Conservation (phyloP, 1,284 basidiomycete species). For the Cutaneotrichosporon sp. region DNA sequence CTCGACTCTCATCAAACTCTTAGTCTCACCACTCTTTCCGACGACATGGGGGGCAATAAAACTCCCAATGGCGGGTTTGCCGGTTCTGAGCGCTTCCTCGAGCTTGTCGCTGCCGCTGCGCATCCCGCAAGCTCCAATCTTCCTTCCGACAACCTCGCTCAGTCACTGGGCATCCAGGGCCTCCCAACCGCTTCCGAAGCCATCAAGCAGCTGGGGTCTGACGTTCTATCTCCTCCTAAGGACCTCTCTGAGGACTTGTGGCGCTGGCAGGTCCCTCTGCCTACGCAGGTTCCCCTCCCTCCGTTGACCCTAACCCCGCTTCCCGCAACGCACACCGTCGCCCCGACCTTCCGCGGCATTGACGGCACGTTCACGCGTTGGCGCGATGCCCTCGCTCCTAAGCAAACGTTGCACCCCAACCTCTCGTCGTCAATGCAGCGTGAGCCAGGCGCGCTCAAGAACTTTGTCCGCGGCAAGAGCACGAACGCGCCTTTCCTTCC, state of each 20-base stretch:
- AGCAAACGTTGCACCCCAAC: constrained; percentile 59
- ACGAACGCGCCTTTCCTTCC: constrained; percentile 89
- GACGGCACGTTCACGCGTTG: constrained; percentile 77
- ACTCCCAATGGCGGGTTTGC: neutral
- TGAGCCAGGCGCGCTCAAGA: constrained; percentile 70
- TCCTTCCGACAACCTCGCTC: constrained; percentile 37
- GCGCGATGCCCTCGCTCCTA: constrained; percentile 60
- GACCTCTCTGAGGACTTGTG: constrained; percentile 40
- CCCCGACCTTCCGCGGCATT: constrained; percentile 74
- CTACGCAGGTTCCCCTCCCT: constrained; percentile 46
- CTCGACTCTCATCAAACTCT: neutral
- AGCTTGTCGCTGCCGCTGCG: constrained; percentile 32
- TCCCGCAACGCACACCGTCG: constrained; percentile 71
- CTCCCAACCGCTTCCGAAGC: constrained; percentile 31
- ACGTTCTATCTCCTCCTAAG: constrained; percentile 42
- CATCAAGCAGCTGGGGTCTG: constrained; percentile 35
- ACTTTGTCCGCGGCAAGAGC: constrained; percentile 89
- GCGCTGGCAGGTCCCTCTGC: constrained; percentile 47
- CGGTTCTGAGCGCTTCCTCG: constrained; percentile 18
- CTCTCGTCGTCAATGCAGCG: constrained; percentile 80
- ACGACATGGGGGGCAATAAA: neutral
- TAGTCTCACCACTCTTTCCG: neutral
- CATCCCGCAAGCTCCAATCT: constrained; percentile 27
- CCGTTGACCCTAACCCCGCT: constrained; percentile 66
- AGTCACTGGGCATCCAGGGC: constrained; percentile 35